A percentile compares a stretch with the other conserved stretches of the same genome.
These are phyloP conservation scores for Neocucurbitaria cava DNA, from an alignment of 2,329 filamentous ascomycete genomes.

Conservation along the genomic window DNA sequence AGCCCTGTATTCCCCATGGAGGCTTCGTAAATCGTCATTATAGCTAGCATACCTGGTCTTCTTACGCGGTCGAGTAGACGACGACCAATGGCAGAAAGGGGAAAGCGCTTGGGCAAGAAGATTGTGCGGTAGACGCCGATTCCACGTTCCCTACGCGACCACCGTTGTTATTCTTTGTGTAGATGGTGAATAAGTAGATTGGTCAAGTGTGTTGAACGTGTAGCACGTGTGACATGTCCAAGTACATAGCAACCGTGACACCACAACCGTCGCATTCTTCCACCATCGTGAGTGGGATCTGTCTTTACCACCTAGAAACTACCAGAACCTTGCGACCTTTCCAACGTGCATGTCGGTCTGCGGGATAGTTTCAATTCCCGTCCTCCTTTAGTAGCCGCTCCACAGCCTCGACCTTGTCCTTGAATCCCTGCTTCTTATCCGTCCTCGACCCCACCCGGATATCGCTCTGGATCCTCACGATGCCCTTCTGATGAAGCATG, in stretches of 20 bases:
- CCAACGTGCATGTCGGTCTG: background rate
- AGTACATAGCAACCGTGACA: slow-evolving; percentile 14
- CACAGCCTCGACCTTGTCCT: slow-evolving; percentile 76
- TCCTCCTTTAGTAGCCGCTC: slow-evolving; percentile 56
- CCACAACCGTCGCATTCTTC: slow-evolving; percentile 3
- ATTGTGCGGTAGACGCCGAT: slow-evolving; percentile 1
- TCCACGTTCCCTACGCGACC: background rate
- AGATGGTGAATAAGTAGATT: background rate
- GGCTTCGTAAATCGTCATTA: background rate
- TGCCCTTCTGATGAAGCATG: slow-evolving; percentile 48
- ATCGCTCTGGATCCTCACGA: slow-evolving; percentile 79
- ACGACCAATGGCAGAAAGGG: slow-evolving; percentile 30
- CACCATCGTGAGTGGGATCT: background rate
- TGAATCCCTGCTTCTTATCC: slow-evolving; percentile 82
- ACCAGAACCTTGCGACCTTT: background rate
- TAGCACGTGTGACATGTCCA: slow-evolving; percentile 3
- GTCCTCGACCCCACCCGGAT: slow-evolving; percentile 86
- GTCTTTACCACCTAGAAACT: background rate
- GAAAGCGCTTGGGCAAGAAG: slow-evolving; percentile 6
- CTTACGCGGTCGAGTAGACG: slow-evolving; percentile 9
- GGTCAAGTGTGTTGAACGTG: background rate
- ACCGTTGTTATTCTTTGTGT: slow-evolving; percentile 1
- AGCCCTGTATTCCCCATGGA: background rate
- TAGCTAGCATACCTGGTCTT: slow-evolving; percentile 9
- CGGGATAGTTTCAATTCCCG: background rate